Evolutionary conservation across 208 protist genomes (phyloP).

Genomic region (Leishmania lainsoni): DNA sequence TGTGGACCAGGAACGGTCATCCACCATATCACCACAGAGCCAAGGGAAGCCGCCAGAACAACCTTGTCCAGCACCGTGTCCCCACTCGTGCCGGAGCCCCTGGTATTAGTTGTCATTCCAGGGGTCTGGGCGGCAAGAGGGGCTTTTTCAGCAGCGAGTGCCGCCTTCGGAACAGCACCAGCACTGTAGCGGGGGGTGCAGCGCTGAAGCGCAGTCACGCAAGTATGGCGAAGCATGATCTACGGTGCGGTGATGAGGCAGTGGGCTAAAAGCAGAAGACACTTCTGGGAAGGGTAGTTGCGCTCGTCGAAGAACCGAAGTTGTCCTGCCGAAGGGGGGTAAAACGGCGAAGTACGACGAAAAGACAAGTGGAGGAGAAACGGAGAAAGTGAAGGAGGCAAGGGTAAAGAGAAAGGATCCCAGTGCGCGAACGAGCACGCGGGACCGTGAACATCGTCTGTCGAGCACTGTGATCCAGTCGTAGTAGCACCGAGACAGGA

Average conservation of each 20-base stretch:
- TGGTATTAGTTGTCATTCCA: constrained; percentile 49
- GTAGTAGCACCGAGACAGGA: neutral
- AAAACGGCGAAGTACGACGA: neutral
- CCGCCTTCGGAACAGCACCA: constrained; percentile 12
- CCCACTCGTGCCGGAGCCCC: constrained; percentile 52
- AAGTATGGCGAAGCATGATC: constrained; percentile 56
- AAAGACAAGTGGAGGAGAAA: neutral
- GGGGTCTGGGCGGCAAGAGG: constrained; percentile 27
- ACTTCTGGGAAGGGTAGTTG: neutral
- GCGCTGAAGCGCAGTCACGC: constrained; percentile 33
- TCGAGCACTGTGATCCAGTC: neutral
- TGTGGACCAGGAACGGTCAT: constrained; percentile 58
- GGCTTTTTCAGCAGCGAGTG: constrained; percentile 15
- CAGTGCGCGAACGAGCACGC: neutral
- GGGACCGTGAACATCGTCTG: neutral
- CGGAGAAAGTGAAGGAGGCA: neutral
- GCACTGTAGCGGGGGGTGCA: constrained; percentile 18
- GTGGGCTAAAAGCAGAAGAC: neutral
- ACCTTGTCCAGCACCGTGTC: constrained; percentile 78
- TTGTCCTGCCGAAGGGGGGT: neutral
- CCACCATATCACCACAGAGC: constrained; percentile 59
- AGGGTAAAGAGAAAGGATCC: neutral
- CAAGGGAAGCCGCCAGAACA: constrained; percentile 42
- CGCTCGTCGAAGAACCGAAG: neutral
- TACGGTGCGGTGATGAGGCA: neutral